Percentiles rank a stretch among this genome's conserved stretches.
Conservation (phyloP, 768 basidiomycete species). For the Hericium erinaceus region DNA sequence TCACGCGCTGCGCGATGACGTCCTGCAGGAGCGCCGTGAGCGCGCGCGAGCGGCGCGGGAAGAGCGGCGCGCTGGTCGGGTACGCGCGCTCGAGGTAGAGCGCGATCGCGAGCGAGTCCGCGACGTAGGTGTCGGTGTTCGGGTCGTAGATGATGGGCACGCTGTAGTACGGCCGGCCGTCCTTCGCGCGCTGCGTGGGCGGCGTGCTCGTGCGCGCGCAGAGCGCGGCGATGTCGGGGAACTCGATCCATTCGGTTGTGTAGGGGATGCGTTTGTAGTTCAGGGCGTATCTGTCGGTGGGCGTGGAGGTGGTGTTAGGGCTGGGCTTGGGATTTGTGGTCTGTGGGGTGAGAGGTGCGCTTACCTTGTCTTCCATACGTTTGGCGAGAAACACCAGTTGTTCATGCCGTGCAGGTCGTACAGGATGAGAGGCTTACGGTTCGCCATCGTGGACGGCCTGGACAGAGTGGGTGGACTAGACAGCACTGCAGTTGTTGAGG, state of each 20-base stretch:
- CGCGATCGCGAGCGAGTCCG: constrained; percentile 30
- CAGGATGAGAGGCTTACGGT: no score
- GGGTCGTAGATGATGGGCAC: constrained; percentile 16
- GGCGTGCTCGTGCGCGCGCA: constrained; percentile 3
- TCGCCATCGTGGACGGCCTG: no score
- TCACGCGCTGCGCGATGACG: not conserved
- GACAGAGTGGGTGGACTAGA: no score
- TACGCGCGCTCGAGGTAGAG: not conserved
- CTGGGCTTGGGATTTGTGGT: no score
- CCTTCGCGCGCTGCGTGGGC: constrained; percentile 21
- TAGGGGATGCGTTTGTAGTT: constrained; percentile 11
- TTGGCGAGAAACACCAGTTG: no score
- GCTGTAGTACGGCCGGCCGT: constrained; percentile 15
- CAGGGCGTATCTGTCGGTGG: not conserved
- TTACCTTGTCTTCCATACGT: no score
- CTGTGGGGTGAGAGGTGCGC: no score
- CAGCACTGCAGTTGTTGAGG: no score
- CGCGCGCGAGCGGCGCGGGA: not conserved
- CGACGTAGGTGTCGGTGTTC: constrained; percentile 15
- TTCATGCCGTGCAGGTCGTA: no score
- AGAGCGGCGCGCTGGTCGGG: not conserved
- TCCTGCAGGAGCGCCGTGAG: not conserved
- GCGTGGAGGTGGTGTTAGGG: no score
- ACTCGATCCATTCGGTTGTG: constrained; percentile 15
- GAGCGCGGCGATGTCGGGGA: constrained; percentile 12